phyloP scores from a whole-genome alignment of 2,329 filamentous ascomycete genomes.

The Aureobasidium sp. region DNA sequence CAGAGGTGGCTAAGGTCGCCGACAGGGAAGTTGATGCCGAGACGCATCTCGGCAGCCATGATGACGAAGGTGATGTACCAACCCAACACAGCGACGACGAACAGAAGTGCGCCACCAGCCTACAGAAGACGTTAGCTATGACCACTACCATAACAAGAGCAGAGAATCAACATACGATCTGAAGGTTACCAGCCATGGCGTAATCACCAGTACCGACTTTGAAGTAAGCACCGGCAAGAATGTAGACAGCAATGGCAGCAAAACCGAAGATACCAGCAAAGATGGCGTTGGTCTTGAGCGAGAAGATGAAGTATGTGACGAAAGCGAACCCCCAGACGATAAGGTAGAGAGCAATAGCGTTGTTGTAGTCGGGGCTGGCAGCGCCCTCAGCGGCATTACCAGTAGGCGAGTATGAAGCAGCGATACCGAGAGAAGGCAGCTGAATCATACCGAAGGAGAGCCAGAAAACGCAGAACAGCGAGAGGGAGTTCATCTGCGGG shows the following conservation, averaged over 20 bases:
- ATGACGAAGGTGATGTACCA: slow-evolving; percentile 51
- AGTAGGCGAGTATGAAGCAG: slow-evolving; percentile 37
- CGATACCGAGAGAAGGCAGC: slow-evolving; percentile 43
- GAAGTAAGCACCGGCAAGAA: slow-evolving; percentile 45
- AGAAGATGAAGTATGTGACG: slow-evolving; percentile 47
- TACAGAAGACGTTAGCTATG: slow-evolving; percentile 15
- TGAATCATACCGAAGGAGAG: slow-evolving; percentile 46
- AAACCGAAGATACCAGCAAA: slow-evolving; percentile 45
- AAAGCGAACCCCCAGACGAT: slow-evolving; percentile 49
- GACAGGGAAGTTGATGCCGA: slow-evolving; percentile 43
- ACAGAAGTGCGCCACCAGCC: slow-evolving; percentile 34
- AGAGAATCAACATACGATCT: slow-evolving; percentile 35
- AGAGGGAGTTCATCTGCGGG: slow-evolving; percentile 43
- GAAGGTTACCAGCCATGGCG: slow-evolving; percentile 35
- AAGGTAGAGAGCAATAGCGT: slow-evolving; percentile 43
- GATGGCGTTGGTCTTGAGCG: slow-evolving; percentile 44
- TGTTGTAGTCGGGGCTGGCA: slow-evolving; percentile 41
- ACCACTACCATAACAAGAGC: not conserved
- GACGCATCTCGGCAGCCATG: slow-evolving; percentile 48
- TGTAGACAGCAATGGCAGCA: slow-evolving; percentile 40
- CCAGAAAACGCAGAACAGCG: slow-evolving; percentile 48
- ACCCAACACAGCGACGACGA: slow-evolving; percentile 42
- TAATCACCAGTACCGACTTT: slow-evolving; percentile 40
- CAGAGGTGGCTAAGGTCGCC: slow-evolving; percentile 47
- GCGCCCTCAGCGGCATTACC: slow-evolving; percentile 38